Base-by-base conservation (phyloP, 2,329 filamentous ascomycete species). In the Didymosphaeria variabile region DNA sequence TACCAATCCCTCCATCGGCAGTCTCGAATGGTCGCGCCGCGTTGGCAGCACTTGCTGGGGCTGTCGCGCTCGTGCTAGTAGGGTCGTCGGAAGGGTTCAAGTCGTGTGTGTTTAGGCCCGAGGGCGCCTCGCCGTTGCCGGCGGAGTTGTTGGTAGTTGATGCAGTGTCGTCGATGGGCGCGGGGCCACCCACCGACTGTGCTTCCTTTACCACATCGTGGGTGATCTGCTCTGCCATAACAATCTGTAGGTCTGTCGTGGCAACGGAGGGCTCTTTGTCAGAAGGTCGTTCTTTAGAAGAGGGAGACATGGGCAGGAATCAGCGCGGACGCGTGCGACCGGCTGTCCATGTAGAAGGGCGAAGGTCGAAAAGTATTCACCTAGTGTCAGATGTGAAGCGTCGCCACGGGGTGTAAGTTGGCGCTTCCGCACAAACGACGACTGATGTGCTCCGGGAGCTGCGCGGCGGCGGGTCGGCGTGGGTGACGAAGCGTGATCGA, bases 191-290 rank as follows among this genome's bases (percentile, higher is more conserved):
- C 82, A 86, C 83, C 87, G 87, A 89, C 87, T 84, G 83, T 83
- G 86, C 83, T 85, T 88, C 84, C 83, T 87, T 87, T 88, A 89
- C 87, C 87, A 88, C 87, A 90, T 90, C 85, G 81, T 88, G 87
- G 85, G 82, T 83, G 77, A 81, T 86, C 86, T 87, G 85, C 86
- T 89, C 87, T 88, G 87, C 87, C 87, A 90, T 90, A 88, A 89
- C 87, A 89, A 86, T 82, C 79, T 82, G 79, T 79, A 81, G 78
- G 78, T 79, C 83, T 85, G 79, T 67, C 21, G 57, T 38, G 64
- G 72, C 67, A 68, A 70, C 63, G 66, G 66, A 69, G 67, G 62
- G 63, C 55, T 53, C 63, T 60, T 52, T 67, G 76, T 79, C 70
- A 79, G 77, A 78, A 67, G 38, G 60, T 52, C 66, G 63, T 55